Conservation (phyloP, 371 early-diverging fungal species). For the Mycotypha africana region DNA sequence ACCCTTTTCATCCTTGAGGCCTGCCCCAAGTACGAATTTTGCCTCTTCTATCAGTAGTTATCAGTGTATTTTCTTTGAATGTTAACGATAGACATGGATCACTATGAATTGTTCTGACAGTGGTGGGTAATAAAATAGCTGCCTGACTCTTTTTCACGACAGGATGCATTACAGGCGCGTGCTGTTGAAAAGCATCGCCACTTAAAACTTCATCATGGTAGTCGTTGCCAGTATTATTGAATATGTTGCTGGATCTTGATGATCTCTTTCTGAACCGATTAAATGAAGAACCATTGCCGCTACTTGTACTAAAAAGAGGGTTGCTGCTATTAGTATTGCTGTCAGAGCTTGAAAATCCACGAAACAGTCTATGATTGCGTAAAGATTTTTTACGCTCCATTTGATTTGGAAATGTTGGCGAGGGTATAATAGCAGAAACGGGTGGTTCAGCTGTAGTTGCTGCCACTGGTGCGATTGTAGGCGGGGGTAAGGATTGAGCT, state of each 20-base stretch:
- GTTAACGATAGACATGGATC: constrained; percentile 51
- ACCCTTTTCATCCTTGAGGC: no score
- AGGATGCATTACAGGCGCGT: constrained; percentile 44
- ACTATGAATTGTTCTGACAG: constrained; percentile 63
- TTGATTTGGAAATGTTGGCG: background rate
- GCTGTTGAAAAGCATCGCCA: constrained; percentile 5
- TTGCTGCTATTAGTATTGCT: no score
- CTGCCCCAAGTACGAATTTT: constrained; percentile 73
- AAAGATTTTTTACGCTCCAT: constrained; percentile 20
- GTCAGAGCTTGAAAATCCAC: constrained; percentile 14
- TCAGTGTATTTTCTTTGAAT: constrained; percentile 57
- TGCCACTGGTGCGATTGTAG: no score
- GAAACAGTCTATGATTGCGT: constrained; percentile 10
- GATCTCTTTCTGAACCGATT: constrained; percentile 10
- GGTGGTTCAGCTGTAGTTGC: background rate
- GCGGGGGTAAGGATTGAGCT: background rate
- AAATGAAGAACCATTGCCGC: constrained; percentile 2
- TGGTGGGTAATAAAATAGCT: constrained; percentile 74
- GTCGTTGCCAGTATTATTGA: background rate
- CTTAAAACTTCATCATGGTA: constrained; percentile 5
- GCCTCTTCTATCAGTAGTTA: constrained; percentile 83
- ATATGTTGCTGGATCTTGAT: constrained; percentile 2
- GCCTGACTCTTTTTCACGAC: constrained; percentile 71
- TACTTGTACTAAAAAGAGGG: background rate
- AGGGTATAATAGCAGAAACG: background rate